Evolutionary conservation across 1,284 basidiomycete genomes (phyloP).

Genomic region (Melanopsichium pennsylvanicum): DNA sequence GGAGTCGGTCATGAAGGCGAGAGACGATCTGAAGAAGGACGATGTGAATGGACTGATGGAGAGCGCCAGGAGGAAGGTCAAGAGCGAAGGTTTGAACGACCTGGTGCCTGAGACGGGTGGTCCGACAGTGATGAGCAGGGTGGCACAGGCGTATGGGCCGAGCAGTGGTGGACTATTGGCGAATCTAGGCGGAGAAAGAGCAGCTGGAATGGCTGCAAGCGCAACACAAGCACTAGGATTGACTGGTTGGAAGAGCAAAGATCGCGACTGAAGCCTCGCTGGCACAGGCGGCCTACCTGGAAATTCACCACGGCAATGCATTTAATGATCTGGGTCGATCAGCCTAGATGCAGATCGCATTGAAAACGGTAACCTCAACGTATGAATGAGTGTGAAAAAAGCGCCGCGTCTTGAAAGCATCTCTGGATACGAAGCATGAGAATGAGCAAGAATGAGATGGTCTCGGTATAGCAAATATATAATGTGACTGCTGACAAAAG

Average conservation of each 20-base stretch:
- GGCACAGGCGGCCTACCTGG: too few relatives aligned
- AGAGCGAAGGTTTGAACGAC: conserved; percentile 59
- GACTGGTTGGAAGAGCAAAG: conserved; percentile 39
- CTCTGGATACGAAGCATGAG: too few relatives aligned
- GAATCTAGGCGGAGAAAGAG: conserved; percentile 22
- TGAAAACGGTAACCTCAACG: too few relatives aligned
- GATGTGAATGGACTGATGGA: conserved; percentile 93
- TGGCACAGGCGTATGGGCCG: conserved; percentile 46
- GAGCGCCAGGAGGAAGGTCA: conserved; percentile 87
- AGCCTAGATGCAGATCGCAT: too few relatives aligned
- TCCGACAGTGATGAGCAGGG: conserved; percentile 57
- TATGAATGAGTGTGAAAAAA: too few relatives aligned
- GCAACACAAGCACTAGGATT: conserved; percentile 28
- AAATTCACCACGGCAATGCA: neutral
- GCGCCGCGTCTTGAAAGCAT: too few relatives aligned
- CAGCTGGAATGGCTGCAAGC: conserved; percentile 37
- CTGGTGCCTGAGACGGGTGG: conserved; percentile 51
- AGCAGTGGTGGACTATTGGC: conserved; percentile 40
- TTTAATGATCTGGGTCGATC: too few relatives aligned
- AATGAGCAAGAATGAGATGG: too few relatives aligned
- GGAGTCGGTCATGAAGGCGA: conserved; percentile 84
- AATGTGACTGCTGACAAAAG: too few relatives aligned
- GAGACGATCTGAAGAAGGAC: conserved; percentile 88
- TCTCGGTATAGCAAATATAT: too few relatives aligned
- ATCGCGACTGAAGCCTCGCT: conserved; percentile 5